Base-by-base conservation (phyloP, 2,329 filamentous ascomycete species). In the Sporothrix euskadiensis region DNA sequence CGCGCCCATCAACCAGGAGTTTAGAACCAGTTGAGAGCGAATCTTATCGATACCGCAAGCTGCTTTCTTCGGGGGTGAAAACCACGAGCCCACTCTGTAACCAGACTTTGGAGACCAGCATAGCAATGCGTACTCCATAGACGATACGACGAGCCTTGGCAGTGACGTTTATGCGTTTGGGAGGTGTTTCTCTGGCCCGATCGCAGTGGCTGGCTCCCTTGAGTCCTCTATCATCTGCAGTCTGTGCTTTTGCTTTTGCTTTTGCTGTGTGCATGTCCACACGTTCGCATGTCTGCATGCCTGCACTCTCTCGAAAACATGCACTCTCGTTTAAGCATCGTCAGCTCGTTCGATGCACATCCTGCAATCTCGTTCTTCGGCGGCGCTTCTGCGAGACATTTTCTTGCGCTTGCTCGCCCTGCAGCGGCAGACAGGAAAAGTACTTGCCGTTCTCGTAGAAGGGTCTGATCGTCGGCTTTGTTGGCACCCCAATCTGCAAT, bases 161-260 rank as follows among this genome's bases (percentile, higher is more conserved):
- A 47, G 63, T 10, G 22, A 68, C 52, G 52, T 41, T 70, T 30
- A 70, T 70, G 68, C 52, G 68, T 70, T 47, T 70, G 49, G 68
- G 66, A 68, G 63, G 41, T 52, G 63, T 52, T 49, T 68, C 63
- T 52, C 63, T n/a, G 16, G 30, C 32, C n/a, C 32, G 32, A 39
- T 63, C 32, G 19, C 39, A 41, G 26, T 30, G 39, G 44, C 22
- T 12, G 26, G 26, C 22, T 22, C 52, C 26, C 22, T 4, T 4
- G 26, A 10, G 35, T 61, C 2, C 14, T n/a, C 35, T 6, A 41
- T 41, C 14, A 9, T 63, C 57, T n/a, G 47, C 8, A 69, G 66
- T 69, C 66, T 56, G 66, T 69, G 66, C 49, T 69, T 9, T 9
- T 16, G 12, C 5, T 35, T 32, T 22, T 14, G 9, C 44, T 26